Evolutionary conservation across 768 basidiomycete species (phyloP).

Genomic region (Megacollybia marginata): DNA sequence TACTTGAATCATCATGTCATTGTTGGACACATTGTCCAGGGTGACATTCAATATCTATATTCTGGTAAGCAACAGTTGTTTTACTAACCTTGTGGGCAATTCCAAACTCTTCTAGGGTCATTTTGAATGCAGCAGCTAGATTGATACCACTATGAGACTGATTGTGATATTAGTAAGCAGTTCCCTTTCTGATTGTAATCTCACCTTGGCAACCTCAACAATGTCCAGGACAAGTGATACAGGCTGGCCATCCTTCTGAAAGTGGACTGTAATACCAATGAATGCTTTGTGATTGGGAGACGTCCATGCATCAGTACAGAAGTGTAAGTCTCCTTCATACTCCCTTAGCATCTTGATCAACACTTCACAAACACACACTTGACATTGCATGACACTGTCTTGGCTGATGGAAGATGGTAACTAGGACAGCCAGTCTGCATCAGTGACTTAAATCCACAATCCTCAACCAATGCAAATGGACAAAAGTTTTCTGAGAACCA

Average conservation of each 20-base stretch:
- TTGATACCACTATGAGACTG: not conserved
- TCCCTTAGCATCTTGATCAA: slow-evolving; percentile 12
- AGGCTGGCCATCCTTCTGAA: slow-evolving; percentile 13
- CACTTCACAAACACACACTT: slow-evolving; percentile 8
- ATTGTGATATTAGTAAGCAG: not conserved
- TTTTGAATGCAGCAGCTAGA: not conserved
- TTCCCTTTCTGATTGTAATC: not conserved
- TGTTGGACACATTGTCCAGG: slow-evolving; percentile 7
- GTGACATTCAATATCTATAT: not conserved
- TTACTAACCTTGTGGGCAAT: not conserved
- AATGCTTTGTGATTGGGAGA: slow-evolving; percentile 24
- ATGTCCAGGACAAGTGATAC: slow-evolving; percentile 20
- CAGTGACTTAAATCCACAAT: slow-evolving; percentile 16
- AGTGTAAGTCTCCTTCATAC: slow-evolving; percentile 18
- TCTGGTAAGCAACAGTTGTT: too few relatives aligned
- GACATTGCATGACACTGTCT: not conserved
- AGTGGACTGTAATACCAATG: slow-evolving; percentile 19
- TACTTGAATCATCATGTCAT: slow-evolving; percentile 3
- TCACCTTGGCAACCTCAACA: slow-evolving; percentile 18
- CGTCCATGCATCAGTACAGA: slow-evolving; percentile 26
- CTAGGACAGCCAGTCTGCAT: slow-evolving; percentile 18
- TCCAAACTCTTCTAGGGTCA: not conserved
- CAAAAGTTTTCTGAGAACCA: slow-evolving; percentile 20
- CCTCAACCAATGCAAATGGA: slow-evolving; percentile 18
- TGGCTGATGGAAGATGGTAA: slow-evolving; percentile 16